These are phyloP conservation scores for Trichophyton simii DNA, from an alignment of 2,329 filamentous ascomycete species.

Conservation along the genomic window DNA sequence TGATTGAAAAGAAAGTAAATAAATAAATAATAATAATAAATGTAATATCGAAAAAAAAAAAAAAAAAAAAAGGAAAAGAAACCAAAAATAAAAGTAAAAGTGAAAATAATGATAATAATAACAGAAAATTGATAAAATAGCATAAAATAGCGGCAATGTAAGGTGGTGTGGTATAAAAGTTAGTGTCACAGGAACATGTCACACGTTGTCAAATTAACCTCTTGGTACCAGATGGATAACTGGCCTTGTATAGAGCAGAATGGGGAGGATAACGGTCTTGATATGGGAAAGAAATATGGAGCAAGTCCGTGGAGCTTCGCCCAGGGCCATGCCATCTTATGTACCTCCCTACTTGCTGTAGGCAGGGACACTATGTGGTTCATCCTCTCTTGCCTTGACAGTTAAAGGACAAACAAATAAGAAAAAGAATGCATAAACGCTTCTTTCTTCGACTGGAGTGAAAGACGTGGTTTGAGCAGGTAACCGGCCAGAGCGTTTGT, in stretches of 20 bases:
- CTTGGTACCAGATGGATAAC: not conserved
- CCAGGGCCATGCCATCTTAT: not conserved
- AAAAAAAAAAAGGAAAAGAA: no score
- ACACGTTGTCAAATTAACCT: not conserved
- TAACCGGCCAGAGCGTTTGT: conserved; percentile 3
- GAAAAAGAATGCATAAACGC: not conserved
- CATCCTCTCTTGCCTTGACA: not conserved
- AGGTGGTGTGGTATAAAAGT: not conserved
- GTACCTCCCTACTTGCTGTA: not conserved
- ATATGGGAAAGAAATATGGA: not conserved
- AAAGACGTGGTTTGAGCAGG: not conserved
- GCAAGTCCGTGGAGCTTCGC: not conserved
- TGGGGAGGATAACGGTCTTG: no score
- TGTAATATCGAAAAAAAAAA: no score
- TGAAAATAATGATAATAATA: no score
- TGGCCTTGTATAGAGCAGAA: not conserved
- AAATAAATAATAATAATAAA: no score
- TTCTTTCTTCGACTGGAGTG: not conserved
- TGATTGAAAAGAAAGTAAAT: not conserved
- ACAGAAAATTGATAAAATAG: no score
- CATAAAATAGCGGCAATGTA: not conserved
- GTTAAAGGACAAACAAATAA: conserved; percentile 1
- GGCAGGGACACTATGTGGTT: not conserved
- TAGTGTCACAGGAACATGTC: conserved; percentile 2
- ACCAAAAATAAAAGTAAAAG: no score